phyloP scores from a whole-genome alignment of 2,329 filamentous ascomycete species.

The Nemania serpens region DNA sequence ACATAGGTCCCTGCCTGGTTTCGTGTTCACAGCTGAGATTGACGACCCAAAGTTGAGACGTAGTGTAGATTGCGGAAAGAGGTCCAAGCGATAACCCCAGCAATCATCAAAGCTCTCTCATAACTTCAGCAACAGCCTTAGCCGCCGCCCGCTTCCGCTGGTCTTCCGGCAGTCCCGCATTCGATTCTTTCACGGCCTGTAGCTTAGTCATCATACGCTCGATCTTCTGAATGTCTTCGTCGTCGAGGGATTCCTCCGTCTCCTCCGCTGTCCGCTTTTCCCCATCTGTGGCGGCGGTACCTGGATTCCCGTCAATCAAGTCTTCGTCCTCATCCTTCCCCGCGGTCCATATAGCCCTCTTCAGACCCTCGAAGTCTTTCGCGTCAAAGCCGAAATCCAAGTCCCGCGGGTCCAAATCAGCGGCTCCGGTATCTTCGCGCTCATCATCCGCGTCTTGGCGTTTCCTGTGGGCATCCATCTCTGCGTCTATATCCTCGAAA shows the following conservation, averaged over 20 bases:
- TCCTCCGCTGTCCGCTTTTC: conserved; percentile 39
- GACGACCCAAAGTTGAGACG: neutral
- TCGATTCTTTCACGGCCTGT: conserved; percentile 64
- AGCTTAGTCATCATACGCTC: conserved; percentile 68
- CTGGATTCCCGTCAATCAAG: conserved; percentile 29
- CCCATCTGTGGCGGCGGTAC: conserved; percentile 25
- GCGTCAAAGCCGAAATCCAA: conserved; percentile 58
- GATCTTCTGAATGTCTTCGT: conserved; percentile 61
- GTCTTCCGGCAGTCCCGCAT: conserved; percentile 62
- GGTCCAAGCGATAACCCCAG: neutral
- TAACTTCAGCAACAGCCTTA: conserved; percentile 66
- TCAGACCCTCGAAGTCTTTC: conserved; percentile 58
- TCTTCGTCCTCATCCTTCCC: conserved; percentile 31
- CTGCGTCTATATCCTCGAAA: conserved; percentile 43
- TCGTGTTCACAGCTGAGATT: neutral
- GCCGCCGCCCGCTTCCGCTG: conserved; percentile 65
- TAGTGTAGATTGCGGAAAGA: neutral
- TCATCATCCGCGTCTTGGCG: conserved; percentile 31
- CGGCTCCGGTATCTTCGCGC: conserved; percentile 33
- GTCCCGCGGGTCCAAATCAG: conserved; percentile 50
- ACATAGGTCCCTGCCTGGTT: too few relatives aligned
- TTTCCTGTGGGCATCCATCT: conserved; percentile 34
- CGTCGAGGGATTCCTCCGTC: conserved; percentile 42
- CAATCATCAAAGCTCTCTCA: conserved; percentile 57
- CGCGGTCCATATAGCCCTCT: conserved; percentile 55